phyloP scores from a whole-genome alignment of 345 rosid species.

The Salix purpurea region DNA sequence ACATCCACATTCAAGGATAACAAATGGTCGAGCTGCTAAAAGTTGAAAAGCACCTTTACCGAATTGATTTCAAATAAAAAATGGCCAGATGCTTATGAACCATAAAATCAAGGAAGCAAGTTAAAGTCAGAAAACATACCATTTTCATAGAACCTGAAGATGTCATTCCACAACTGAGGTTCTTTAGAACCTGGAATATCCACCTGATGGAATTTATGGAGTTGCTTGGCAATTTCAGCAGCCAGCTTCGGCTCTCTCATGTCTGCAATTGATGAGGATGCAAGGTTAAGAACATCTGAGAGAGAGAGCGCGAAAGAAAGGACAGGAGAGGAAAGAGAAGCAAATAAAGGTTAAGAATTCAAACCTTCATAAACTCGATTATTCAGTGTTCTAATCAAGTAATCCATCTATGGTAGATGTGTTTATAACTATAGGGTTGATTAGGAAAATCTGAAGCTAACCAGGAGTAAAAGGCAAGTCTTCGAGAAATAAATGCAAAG shows the following conservation, averaged over 20 bases:
- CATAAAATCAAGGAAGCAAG: neutral
- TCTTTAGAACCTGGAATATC: slow-evolving; percentile 86
- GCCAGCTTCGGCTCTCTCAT: slow-evolving; percentile 72
- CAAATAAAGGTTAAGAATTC: neutral
- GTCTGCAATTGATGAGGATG: slow-evolving; percentile 38
- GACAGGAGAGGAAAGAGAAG: neutral
- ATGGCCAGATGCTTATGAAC: neutral
- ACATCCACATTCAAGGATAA: neutral
- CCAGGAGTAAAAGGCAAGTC: neutral
- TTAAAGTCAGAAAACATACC: slow-evolving; percentile 36
- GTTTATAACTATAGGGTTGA: too few species aligned
- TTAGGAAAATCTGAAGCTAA: too few species aligned
- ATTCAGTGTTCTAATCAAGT: neutral
- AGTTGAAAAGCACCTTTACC: neutral
- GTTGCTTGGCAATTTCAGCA: slow-evolving; percentile 85
- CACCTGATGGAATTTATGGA: slow-evolving; percentile 70
- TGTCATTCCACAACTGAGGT: slow-evolving; percentile 88
- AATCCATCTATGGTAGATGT: neutral
- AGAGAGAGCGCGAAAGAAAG: slow-evolving; percentile 7
- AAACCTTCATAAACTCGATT: neutral
- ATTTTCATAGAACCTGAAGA: slow-evolving; percentile 76
- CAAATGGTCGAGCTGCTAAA: neutral
- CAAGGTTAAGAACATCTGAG: neutral
- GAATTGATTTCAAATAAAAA: neutral
- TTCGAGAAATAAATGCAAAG: too few species aligned